phyloP scores from a whole-genome alignment of 805 yeast species.

The Blastobotrys attinorum region DNA sequence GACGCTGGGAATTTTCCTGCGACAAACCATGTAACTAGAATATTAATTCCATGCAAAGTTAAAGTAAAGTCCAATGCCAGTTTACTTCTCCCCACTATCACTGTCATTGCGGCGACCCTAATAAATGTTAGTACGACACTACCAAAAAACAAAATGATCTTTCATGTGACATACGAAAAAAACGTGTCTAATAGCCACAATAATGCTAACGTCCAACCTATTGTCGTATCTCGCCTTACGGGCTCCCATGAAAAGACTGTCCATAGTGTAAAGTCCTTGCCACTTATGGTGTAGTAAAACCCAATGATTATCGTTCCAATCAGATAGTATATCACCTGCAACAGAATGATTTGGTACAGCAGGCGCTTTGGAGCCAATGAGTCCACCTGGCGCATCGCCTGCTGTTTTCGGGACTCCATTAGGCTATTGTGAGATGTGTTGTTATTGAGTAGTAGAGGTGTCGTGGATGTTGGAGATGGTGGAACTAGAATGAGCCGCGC shows the following conservation, averaged over 20 bases:
- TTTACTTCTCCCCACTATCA: slow-evolving; percentile 87
- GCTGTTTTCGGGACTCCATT: background rate
- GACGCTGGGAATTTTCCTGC: slow-evolving; percentile 62
- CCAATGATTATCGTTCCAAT: slow-evolving; percentile 63
- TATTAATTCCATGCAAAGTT: slow-evolving; percentile 80
- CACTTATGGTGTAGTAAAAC: slow-evolving; percentile 58
- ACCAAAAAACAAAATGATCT: background rate
- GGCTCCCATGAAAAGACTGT: slow-evolving; percentile 80
- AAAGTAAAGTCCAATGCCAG: slow-evolving; percentile 94
- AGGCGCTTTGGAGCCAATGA: slow-evolving; percentile 51
- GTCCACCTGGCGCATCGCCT: slow-evolving; percentile 28
- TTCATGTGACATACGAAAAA: slow-evolving; percentile 25
- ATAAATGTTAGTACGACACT: no score
- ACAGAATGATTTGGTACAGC: slow-evolving; percentile 61
- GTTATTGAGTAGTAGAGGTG: no score
- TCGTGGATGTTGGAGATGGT: no score
- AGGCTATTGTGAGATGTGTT: no score
- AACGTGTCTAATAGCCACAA: slow-evolving; percentile 82
- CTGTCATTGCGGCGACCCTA: slow-evolving; percentile 74
- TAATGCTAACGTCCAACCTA: slow-evolving; percentile 66
- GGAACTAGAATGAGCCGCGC: background rate
- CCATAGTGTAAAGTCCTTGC: slow-evolving; percentile 55
- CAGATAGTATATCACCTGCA: slow-evolving; percentile 72
- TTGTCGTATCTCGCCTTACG: slow-evolving; percentile 63
- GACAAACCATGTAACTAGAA: slow-evolving; percentile 59